phyloP scores from a whole-genome alignment of 768 basidiomycete species.

The Agrocybe pediades region DNA sequence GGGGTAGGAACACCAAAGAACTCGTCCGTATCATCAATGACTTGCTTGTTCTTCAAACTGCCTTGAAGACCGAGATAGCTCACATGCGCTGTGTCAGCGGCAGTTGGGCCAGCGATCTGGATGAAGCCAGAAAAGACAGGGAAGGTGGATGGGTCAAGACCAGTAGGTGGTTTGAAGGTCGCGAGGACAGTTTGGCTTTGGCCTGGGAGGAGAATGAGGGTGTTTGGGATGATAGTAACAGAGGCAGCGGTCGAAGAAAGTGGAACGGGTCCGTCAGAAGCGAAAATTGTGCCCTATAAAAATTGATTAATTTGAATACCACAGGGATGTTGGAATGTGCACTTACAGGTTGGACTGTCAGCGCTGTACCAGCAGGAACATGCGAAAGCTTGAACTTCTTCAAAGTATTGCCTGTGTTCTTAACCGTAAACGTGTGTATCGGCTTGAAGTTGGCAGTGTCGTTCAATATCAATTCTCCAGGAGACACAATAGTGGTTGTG shows the following conservation, averaged over 20 bases:
- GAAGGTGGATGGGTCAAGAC: constrained; percentile 45
- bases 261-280: constrained; percentile 51
- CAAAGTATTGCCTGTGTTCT: constrained; percentile 43
- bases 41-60: constrained; percentile 48
- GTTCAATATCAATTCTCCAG: constrained; percentile 61
- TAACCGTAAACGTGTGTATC: constrained; percentile 50
- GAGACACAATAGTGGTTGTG: constrained; percentile 51
- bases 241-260: constrained; percentile 44
- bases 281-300: constrained; percentile 39
- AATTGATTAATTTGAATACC: neutral
- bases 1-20: constrained; percentile 50
- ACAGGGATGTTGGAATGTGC: neutral
- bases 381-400: constrained; percentile 53
- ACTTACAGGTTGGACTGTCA: constrained; percentile 43
- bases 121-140: constrained; percentile 67
- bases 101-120: constrained; percentile 35
- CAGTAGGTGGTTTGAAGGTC: constrained; percentile 46
- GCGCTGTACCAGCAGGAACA: constrained; percentile 57
- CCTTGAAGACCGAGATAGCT: constrained; percentile 47
- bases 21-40: constrained; percentile 51
- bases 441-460: constrained; percentile 59
- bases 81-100: constrained; percentile 37
- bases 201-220: constrained; percentile 48
- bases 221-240: constrained; percentile 44
- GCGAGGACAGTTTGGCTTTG: constrained; percentile 41